Evolutionary conservation across 495 filamentous ascomycete species (phyloP), one percentile per base, ranked within the genome.

Genomic region (Aspergillus sparsus): DNA sequence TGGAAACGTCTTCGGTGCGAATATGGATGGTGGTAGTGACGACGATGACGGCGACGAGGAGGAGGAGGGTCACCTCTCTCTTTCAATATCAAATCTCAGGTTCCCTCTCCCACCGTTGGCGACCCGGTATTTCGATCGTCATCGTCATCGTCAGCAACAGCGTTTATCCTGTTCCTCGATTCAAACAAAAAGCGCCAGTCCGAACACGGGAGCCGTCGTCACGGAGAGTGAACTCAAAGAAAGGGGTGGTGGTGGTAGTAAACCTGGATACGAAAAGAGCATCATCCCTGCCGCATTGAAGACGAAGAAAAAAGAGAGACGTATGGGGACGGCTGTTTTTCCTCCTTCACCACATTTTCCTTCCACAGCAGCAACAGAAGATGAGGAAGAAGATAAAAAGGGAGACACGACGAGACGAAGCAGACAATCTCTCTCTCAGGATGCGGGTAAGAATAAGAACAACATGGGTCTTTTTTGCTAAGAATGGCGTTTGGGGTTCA

Each of bases 381-480:
- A 55, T 2, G 37, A 41, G 21, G 21, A 27, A 3, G 21, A 27
- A 27, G 21, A 27, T 27, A 27, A 27, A 27, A 27, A 27, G 21
- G 21, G 21, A 27, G 21, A 27, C 1, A 27, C 3, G 1, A 27
- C 1, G 3, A 27, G 21, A 27, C 21, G 21, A 27, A 27, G 21
- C 21, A 27, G 21, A 3, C 21, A 27, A 27, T 27, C 21, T 27
- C 21, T 27, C 21, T 27, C 21, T 3, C 21, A 27, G 21, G 21
- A 27, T 27, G 21, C 21, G 3, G 21, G 21, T 27, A 27, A 27
- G 1, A 3, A 27, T 27, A 21, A 36, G n/a, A 39, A 33, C 39
- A 59, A 9, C 35, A 36, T 27, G 53, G 34, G 52, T 62, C 59
- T 67, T 67, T 67, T 67, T 67, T 61, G 18, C 50, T 67, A 64